These are phyloP conservation scores for Neckera pumila DNA, from an alignment of 225 moss, liverwort and hornwort species.

Conservation along the genomic window DNA sequence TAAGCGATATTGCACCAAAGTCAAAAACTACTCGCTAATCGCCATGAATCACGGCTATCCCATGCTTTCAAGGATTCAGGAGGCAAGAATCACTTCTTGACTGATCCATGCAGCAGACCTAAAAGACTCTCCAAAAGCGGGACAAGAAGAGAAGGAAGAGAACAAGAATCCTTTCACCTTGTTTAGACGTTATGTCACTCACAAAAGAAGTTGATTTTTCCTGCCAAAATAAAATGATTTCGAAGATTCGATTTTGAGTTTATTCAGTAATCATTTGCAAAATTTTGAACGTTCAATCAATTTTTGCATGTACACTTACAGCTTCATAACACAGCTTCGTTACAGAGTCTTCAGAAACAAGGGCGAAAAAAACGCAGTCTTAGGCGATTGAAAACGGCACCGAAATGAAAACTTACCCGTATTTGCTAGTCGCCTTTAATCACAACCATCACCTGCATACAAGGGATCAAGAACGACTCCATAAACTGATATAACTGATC, in stretches of 20 bases:
- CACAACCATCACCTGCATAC: neutral
- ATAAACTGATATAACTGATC: neutral
- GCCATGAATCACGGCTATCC: neutral
- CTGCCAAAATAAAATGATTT: neutral
- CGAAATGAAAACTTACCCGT: neutral
- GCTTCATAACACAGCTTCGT: neutral
- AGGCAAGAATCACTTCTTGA: neutral
- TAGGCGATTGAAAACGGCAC: neutral
- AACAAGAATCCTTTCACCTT: neutral
- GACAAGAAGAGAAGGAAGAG: neutral
- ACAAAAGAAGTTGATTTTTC: neutral
- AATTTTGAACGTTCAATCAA: no score
- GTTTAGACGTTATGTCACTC: neutral
- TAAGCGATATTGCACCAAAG: neutral
- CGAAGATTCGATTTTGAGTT: neutral
- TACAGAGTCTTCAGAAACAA: no score
- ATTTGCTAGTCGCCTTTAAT: neutral
- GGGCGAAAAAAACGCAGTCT: neutral
- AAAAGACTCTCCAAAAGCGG: neutral
- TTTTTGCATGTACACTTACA: neutral
- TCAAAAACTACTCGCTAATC: neutral
- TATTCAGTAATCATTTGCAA: neutral
- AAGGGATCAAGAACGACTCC: neutral
- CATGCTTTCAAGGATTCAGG: no score
- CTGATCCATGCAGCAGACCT: neutral